Conservation (phyloP, 441 rosid species). For the Pelargonium citronellum region DNA sequence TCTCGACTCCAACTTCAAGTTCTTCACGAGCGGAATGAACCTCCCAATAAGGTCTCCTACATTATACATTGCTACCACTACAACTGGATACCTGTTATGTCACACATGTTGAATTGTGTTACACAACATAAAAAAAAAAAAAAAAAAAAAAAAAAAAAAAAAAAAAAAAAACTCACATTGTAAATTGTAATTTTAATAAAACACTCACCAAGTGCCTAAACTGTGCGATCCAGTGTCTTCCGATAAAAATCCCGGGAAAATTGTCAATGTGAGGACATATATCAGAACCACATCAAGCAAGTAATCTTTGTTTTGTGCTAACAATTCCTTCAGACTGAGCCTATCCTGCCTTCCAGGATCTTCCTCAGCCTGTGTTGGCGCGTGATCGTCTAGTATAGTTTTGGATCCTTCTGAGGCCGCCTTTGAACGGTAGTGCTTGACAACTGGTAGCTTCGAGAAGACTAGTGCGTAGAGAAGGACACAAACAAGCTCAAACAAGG, state of each 20-base stretch:
- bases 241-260: constrained; percentile 71
- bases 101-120: too few relatives aligned
- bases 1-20: constrained; percentile 60
- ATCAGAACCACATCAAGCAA: constrained; percentile 48
- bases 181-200: background rate
- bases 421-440: constrained; percentile 54
- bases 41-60: constrained; percentile 62
- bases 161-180: too few relatives aligned
- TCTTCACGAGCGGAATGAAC: constrained; percentile 48
- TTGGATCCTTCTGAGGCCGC: constrained; percentile 64
- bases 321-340: constrained; percentile 47
- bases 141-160: too few relatives aligned
- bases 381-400: constrained; percentile 62
- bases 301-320: constrained; percentile 49
- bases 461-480: constrained; percentile 43
- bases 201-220: constrained; percentile 52
- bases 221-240: constrained; percentile 65
- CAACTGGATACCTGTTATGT: constrained; percentile 51
- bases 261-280: constrained; percentile 65
- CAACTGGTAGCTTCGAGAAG: constrained; percentile 53
- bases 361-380: constrained; percentile 45
- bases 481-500: constrained; percentile 50
- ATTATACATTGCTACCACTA: constrained; percentile 58
- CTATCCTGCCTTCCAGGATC: constrained; percentile 29
- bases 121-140: too few relatives aligned